Conservation (phyloP, 164 flowering plant genomes). For the Santalum album region DNA sequence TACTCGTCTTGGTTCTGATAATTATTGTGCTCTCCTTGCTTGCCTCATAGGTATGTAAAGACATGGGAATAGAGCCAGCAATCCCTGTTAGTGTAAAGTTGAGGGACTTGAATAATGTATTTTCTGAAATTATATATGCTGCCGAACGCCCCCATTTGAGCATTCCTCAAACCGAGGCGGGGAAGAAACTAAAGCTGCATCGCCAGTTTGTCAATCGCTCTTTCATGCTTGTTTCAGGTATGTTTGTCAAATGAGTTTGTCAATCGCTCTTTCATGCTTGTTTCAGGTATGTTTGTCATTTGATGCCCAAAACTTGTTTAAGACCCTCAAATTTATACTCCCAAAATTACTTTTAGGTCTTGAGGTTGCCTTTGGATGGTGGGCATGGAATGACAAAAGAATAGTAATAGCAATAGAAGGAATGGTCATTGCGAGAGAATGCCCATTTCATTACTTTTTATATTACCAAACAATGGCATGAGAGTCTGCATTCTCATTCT, state of each 20-base stretch:
- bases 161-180: slow-evolving; percentile 49
- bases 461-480: no score
- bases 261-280: slow-evolving; percentile 32
- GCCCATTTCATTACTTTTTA: no score
- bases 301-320: neutral
- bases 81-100: slow-evolving; percentile 35
- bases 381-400: no score
- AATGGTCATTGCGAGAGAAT: no score
- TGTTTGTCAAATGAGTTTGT: no score
- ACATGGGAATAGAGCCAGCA: slow-evolving; percentile 49
- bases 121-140: slow-evolving; percentile 27
- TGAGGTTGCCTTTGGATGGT: no score
- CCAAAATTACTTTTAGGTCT: no score
- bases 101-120: slow-evolving; percentile 28
- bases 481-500: no score
- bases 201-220: slow-evolving; percentile 33
- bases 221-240: slow-evolving; percentile 41
- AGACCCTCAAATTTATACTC: no score
- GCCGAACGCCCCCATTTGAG: slow-evolving; percentile 45
- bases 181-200: slow-evolving; percentile 30
- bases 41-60: slow-evolving; percentile 26
- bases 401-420: no score
- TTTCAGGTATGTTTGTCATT: slow-evolving; percentile 27
- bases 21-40: neutral
- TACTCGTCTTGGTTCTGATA: neutral